Base-by-base conservation (phyloP, 2,329 filamentous ascomycete species). In the Aspergillus fijiensis region DNA sequence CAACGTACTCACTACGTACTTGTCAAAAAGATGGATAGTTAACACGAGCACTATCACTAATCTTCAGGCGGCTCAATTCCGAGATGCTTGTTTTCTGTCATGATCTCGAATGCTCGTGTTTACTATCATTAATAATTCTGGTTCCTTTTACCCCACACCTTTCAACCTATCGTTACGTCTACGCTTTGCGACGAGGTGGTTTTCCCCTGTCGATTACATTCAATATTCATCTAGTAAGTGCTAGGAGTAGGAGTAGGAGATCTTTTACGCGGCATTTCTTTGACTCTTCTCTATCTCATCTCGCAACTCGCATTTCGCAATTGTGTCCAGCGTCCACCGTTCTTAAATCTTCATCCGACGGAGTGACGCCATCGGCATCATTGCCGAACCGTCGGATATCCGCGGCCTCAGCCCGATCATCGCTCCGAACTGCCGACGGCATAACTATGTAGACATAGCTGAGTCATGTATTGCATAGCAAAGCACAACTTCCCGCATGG, bases 371-470 rank as follows among this genome's bases (percentile, higher is more conserved):
- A 60, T 58, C 51, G 55, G 59, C 23, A 31, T 19, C 25, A 19
- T 42, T 53, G 58, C 59, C 59, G 59, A 55, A 52, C 47, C 21
- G 55, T 61, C 59, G 59, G 59, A 58, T 48, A 48, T 29, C 25
- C 16, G 25, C n/a, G 27, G 27, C 27, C 27, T 29, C 27, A 29
- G 27, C 7, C 27, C 25, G 33, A 35, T 35, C 4, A 35, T 35
- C 33, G 49, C 47, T 48, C 31, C n/a, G 14, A n/a, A 21, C 49
- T 50, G 47, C 31, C 35, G 27, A 29, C 53, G 53, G 49, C 7
- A 29, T 29, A 3, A 52, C 27, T 29, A 39, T 29, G 9, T 19
- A 42, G 5, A 6, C 52, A 55, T 16, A 48, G 39, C 25, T 55
- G 52, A 55, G 52, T 55, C 39, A 55, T 3, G 2, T 2, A 16